Percentiles rank a stretch among this genome's conserved stretches.
phyloP scores from a whole-genome alignment of 148 eudicot species.

The Cornus controversa region DNA sequence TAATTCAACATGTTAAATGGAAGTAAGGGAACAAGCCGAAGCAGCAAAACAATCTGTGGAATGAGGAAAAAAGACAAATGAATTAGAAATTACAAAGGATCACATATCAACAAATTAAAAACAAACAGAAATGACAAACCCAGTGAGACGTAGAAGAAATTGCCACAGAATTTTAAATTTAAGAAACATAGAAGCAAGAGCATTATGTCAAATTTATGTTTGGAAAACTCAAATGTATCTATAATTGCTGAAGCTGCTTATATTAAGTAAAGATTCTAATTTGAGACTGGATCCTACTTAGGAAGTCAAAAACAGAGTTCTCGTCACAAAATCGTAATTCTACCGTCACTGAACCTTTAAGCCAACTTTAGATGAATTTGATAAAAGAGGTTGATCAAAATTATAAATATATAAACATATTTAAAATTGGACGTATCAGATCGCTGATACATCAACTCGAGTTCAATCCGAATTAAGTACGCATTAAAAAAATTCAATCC shows the following conservation, averaged over 20 bases:
- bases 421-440: too few species aligned
- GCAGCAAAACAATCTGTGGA: constrained; percentile 82
- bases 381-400: too few species aligned
- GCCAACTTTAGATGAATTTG: not conserved
- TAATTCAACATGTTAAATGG: constrained; percentile 90
- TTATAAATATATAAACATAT: too few species aligned
- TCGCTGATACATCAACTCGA: too few species aligned
- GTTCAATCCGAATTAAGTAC: too few species aligned
- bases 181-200: not conserved
- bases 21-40: constrained; percentile 83
- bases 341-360: not conserved
- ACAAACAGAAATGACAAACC: not conserved
- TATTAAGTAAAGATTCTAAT: not conserved
- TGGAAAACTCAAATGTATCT: not conserved
- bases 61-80: not conserved
- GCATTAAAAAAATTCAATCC: too few species aligned
- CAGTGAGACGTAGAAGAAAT: not conserved
- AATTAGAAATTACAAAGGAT: constrained; percentile 11
- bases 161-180: not conserved
- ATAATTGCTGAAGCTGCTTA: not conserved
- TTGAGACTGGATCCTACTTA: not conserved
- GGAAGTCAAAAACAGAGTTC: not conserved
- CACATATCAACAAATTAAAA: not conserved
- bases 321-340: not conserved
- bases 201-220: not conserved